phyloP scores from a whole-genome alignment of 2,329 filamentous ascomycete genomes.

The Diaporthe sp. region DNA sequence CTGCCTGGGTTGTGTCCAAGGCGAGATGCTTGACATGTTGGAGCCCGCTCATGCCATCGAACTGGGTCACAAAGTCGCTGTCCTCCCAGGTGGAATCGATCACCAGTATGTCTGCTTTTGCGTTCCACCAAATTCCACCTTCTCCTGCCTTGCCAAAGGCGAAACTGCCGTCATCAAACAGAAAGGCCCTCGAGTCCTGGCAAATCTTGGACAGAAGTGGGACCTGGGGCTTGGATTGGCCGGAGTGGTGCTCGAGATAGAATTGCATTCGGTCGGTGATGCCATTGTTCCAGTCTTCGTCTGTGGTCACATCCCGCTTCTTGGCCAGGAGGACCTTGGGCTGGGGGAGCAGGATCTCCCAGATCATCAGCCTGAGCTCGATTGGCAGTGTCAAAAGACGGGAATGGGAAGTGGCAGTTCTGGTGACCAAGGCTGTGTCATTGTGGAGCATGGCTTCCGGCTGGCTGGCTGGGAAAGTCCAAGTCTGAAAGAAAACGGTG shows the following conservation, averaged over 20 bases:
- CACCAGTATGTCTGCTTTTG: neutral
- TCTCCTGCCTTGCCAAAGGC: neutral
- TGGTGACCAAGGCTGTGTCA: neutral
- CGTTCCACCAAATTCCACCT: neutral
- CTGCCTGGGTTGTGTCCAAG: neutral
- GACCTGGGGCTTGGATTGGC: neutral
- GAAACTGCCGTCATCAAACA: neutral
- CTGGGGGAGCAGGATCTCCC: neutral
- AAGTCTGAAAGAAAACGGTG: neutral
- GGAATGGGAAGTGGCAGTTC: neutral
- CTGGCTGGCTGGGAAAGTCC: neutral
- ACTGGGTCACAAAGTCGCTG: neutral
- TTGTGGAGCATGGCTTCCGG: neutral
- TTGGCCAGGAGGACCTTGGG: neutral
- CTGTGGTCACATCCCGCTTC: neutral
- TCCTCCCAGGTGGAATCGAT: neutral
- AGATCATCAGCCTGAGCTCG: neutral
- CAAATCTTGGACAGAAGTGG: neutral
- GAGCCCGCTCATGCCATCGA: neutral
- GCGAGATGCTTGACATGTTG: neutral
- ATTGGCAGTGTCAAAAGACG: neutral
- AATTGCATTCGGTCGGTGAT: neutral
- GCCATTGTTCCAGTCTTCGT: neutral
- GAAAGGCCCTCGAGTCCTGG: neutral
- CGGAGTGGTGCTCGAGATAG: neutral